Evolutionary conservation across 495 filamentous ascomycete genomes (phyloP).

Genomic region (Podospora fimiseda): DNA sequence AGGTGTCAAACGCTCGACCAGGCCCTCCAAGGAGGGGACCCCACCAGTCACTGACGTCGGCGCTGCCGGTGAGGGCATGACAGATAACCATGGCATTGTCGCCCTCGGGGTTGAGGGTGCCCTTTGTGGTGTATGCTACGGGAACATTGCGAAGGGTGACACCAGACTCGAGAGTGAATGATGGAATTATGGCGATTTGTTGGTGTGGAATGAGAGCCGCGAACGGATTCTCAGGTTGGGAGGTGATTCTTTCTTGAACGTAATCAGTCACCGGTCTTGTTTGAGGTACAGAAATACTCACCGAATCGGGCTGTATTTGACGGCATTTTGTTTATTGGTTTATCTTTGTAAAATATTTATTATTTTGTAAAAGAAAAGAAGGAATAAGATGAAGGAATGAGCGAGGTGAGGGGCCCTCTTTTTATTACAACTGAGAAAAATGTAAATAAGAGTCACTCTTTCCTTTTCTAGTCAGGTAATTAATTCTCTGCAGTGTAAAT

Average conservation of each 20-base stretch:
- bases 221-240: constrained; percentile 89
- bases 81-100: constrained; percentile 97
- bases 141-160: constrained; percentile 82
- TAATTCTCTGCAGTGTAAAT: background rate
- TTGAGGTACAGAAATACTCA: background rate
- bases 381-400: background rate
- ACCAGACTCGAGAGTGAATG: constrained; percentile 90
- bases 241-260: constrained; percentile 51
- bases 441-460: background rate
- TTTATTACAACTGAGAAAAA: background rate
- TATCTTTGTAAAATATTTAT: too few species aligned
- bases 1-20: constrained; percentile 85
- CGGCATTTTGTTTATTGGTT: too few species aligned
- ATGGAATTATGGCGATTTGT: constrained; percentile 74
- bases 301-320: background rate
- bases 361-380: background rate
- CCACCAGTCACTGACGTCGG: constrained; percentile 98
- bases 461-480: background rate
- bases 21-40: constrained; percentile 84
- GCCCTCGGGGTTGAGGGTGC: constrained; percentile 61
- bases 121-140: constrained; percentile 84
- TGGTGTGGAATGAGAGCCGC: constrained; percentile 80
- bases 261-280: constrained; percentile 46
- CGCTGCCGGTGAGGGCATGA: constrained; percentile 91
- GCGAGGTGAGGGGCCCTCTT: background rate